Percentiles rank a stretch among this genome's conserved stretches.
Conservation (phyloP, 2,329 filamentous ascomycete genomes). For the Dactylellina cionopaga region DNA sequence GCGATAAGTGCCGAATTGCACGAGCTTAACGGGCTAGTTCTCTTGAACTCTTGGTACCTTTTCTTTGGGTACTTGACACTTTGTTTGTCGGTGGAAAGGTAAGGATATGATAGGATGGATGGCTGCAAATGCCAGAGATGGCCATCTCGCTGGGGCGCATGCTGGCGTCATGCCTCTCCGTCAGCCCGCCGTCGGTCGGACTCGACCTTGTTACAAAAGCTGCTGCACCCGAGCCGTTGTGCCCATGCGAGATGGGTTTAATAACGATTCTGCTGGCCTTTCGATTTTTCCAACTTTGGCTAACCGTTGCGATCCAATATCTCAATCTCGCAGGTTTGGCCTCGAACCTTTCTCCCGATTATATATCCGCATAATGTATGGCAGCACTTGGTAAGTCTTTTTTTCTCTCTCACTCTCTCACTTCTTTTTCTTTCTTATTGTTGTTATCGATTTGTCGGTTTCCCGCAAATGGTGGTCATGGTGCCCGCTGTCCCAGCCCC, state of each 20-base stretch:
- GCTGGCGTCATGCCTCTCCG: slow-evolving; percentile 45
- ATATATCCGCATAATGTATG: slow-evolving; percentile 52
- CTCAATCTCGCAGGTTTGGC: slow-evolving; percentile 29
- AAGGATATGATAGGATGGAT: slow-evolving; percentile 11
- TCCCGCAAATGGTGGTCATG: slow-evolving; percentile 27
- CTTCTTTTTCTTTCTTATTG: not conserved
- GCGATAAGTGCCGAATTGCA: not conserved
- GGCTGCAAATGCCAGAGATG: slow-evolving; percentile 15
- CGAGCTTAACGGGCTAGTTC: too few relatives aligned
- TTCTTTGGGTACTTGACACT: too few relatives aligned
- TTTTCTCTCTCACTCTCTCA: not conserved
- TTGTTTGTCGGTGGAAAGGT: slow-evolving; percentile 50
- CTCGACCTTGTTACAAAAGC: slow-evolving; percentile 19
- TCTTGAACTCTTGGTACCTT: too few relatives aligned
- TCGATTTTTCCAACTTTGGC: slow-evolving; percentile 31
- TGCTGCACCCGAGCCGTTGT: slow-evolving; percentile 45
- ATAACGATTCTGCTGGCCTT: too few relatives aligned
- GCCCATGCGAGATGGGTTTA: slow-evolving; percentile 37
- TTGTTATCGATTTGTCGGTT: not conserved
- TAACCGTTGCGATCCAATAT: slow-evolving; percentile 39
- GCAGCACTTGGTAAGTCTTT: slow-evolving; percentile 48
- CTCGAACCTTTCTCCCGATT: slow-evolving; percentile 46
- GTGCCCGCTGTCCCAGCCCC: slow-evolving; percentile 18
- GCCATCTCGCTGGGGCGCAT: slow-evolving; percentile 18
- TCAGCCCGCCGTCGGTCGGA: slow-evolving; percentile 10